Conservation (phyloP, 2,329 filamentous ascomycete species). For the Xylaria polymorpha region DNA sequence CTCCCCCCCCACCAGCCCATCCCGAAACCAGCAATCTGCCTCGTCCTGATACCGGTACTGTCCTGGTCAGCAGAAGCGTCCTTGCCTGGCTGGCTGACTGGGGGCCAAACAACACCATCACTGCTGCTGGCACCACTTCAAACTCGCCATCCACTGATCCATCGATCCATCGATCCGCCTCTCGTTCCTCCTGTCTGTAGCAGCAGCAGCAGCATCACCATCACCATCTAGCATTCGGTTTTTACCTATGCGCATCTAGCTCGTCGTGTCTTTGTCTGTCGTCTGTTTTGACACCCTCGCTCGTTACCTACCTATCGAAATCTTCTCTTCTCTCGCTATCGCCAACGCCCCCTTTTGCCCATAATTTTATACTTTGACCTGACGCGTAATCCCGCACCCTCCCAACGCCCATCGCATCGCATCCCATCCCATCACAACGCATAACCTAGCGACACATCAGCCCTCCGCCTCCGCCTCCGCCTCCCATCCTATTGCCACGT, state of each 20-base stretch:
- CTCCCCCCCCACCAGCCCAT: conserved; percentile 3
- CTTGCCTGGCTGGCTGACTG: not conserved
- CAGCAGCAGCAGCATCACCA: too few relatives aligned
- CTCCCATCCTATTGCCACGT: not conserved
- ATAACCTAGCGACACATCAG: not conserved
- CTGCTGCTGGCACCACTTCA: conserved; percentile 14
- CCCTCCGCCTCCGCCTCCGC: not conserved
- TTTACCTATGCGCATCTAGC: conserved; percentile 16
- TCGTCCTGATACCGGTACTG: not conserved
- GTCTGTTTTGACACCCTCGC: conserved; percentile 27
- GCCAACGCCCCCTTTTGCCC: conserved; percentile 30
- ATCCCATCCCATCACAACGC: not conserved
- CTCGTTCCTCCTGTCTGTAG: conserved; percentile 23
- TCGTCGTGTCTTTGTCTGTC: conserved; percentile 19
- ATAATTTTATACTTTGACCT: conserved; percentile 35
- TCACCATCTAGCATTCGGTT: not conserved
- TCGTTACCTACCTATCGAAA: conserved; percentile 36
- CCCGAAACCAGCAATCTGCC: conserved; percentile 4
- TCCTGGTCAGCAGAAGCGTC: not conserved
- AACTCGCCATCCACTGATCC: conserved; percentile 6
- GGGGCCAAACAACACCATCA: conserved; percentile 14
- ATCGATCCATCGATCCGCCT: conserved; percentile 23
- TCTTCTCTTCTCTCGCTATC: conserved; percentile 35
- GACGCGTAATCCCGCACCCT: conserved; percentile 36
- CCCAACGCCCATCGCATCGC: not conserved